These are phyloP conservation scores for Garcia nutans DNA, from an alignment of 345 rosid species.

Conservation along the genomic window DNA sequence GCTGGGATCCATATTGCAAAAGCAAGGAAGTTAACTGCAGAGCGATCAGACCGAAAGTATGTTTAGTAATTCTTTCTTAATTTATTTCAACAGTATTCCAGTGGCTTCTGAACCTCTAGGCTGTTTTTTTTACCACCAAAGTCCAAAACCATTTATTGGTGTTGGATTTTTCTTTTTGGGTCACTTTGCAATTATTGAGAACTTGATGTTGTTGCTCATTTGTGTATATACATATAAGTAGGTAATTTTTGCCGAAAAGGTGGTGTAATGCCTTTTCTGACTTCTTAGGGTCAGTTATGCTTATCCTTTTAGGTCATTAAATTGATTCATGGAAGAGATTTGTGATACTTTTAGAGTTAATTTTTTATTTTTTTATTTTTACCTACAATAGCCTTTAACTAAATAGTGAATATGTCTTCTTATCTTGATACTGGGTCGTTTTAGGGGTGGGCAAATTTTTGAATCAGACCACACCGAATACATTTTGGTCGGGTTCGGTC, in stretches of 20 bases:
- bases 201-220: not conserved
- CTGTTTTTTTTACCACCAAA: not conserved
- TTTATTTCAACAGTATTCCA: not conserved
- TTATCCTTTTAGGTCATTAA: not conserved
- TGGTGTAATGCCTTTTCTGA: not conserved
- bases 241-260: not conserved
- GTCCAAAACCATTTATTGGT: not conserved
- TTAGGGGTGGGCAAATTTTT: too few species aligned
- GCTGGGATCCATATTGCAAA: conserved; percentile 28
- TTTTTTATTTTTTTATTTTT: too few species aligned
- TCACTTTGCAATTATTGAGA: not conserved
- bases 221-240: not conserved
- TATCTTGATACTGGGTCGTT: not conserved
- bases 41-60: conserved; percentile 26
- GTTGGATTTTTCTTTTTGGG: not conserved
- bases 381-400: too few species aligned
- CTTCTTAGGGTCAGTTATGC: not conserved
- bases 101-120: not conserved
- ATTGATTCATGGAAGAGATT: too few species aligned
- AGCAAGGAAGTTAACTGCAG: conserved; percentile 24
- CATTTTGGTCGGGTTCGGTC: too few species aligned
- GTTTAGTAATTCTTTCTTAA: not conserved
- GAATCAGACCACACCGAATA: too few species aligned
- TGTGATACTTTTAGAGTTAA: too few species aligned
- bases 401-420: not conserved